phyloP scores from a whole-genome alignment of 2,329 filamentous ascomycete species.

The Fusarium albosuccineum region DNA sequence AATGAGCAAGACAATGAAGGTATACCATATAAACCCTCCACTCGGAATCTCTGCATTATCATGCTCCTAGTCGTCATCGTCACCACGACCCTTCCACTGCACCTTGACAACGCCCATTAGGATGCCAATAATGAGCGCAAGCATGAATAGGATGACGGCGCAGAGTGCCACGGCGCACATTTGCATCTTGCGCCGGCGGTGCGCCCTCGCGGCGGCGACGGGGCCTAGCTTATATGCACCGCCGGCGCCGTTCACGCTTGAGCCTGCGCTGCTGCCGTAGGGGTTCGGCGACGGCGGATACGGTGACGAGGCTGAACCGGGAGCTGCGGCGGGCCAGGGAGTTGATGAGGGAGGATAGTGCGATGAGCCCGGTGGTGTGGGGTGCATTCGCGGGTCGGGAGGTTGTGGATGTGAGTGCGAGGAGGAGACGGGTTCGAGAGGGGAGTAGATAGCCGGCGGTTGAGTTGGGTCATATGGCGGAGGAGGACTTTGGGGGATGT shows the following conservation, averaged over 20 bases:
- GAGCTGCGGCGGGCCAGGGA: conserved; percentile 25
- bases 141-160: conserved; percentile 40
- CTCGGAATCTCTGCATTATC: no score
- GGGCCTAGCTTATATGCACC: conserved; percentile 41
- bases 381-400: background rate
- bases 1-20: conserved; percentile 2
- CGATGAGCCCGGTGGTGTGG: conserved; percentile 16
- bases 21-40: no score
- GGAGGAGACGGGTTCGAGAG: conserved; percentile 28
- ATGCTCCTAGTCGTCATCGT: conserved; percentile 18
- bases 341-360: conserved; percentile 36
- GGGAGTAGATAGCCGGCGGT: conserved; percentile 44
- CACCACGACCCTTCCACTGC: conserved; percentile 28
- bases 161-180: conserved; percentile 41
- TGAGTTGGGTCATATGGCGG: conserved; percentile 48
- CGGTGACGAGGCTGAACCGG: conserved; percentile 4
- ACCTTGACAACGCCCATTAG: conserved; percentile 45
- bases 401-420: conserved; percentile 21
- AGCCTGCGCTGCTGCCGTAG: conserved; percentile 33
- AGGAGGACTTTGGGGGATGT: conserved; percentile 42
- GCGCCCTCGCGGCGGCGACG: conserved; percentile 38
- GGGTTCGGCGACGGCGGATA: conserved; percentile 32
- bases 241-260: conserved; percentile 27
- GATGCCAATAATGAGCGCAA: conserved; percentile 45
- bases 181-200: conserved; percentile 38